Percentiles rank a stretch among this genome's conserved stretches.
Conservation (phyloP, 768 basidiomycete species). For the Cystobasidium tubakii region DNA sequence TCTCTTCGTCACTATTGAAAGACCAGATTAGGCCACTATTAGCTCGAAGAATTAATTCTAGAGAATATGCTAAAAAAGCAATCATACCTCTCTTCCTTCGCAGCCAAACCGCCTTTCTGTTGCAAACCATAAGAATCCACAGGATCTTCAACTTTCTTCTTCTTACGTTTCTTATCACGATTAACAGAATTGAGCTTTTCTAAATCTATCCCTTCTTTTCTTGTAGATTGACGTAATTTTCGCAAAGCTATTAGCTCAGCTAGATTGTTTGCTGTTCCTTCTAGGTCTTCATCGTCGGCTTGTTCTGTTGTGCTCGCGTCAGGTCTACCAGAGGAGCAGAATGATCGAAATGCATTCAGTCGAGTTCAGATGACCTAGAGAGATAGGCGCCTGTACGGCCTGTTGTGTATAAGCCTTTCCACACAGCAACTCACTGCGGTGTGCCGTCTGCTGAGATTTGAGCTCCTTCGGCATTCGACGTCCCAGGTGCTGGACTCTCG, state of each 20-base stretch:
- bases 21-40: too few species aligned
- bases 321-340: neutral
- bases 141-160: slow-evolving; percentile 52
- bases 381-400: neutral
- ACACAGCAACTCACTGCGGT: neutral
- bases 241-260: slow-evolving; percentile 79
- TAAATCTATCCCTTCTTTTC: slow-evolving; percentile 69
- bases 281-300: slow-evolving; percentile 27
- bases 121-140: slow-evolving; percentile 35
- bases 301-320: neutral
- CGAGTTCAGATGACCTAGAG: too few species aligned
- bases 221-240: slow-evolving; percentile 64
- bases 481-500: neutral
- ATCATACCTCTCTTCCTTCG: slow-evolving; percentile 30
- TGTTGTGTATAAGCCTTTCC: too few species aligned
- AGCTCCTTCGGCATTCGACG: neutral
- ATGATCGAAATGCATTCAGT: too few species aligned
- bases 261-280: slow-evolving; percentile 48
- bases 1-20: slow-evolving; percentile 26
- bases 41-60: too few species aligned
- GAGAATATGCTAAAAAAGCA: too few species aligned
- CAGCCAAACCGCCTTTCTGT: slow-evolving; percentile 56
- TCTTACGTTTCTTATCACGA: slow-evolving; percentile 59
- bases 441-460: neutral
- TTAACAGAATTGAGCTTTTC: slow-evolving; percentile 80